Evolutionary conservation across 768 basidiomycete genomes (phyloP), one percentile per base, ranked within the genome.

Genomic region (Suillus subluteus): DNA sequence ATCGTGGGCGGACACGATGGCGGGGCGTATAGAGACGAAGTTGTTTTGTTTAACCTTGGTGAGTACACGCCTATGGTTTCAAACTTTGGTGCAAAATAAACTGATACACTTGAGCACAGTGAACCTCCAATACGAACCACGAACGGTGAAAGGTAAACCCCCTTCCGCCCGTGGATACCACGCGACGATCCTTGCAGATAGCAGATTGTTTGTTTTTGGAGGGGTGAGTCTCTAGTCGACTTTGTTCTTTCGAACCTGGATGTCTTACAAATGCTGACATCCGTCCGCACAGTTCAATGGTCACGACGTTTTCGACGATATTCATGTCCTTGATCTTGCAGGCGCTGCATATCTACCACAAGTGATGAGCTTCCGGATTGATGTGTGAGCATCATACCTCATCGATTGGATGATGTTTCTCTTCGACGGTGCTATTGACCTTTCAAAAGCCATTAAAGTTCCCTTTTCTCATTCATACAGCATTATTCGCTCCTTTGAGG

Each of bases 1-100:
- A 84, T 97, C 63, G 82, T 90, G 54, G 96, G 95, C 0, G 96
- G 96, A 3, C 95, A 97, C 78, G 91, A 96, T 69, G 92, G 93
- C 6, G 77, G 79, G 13, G 81, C 88, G 58, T 98, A 98, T 74
- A 83, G 81, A 41, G 84, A 84, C 2, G 91, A 96, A 13, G 81
- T 97, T 6, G 81, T 94, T 21, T 81, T 94, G 6, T 95, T 95
- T 78, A 96, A 98, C 73, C 88, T 98, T 43, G 92, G 96, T 95
- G 67, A 40, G 79, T 71, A n/a, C 8, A 23, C 32, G 4, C 37
- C 15, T 59, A 41, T 65, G 43, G 44, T 40, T 50, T 21, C 1
- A 11, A 21, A 32, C 6, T 21, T 56, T 3, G 21, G 12, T 35
- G 32, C 32, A 56, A 11, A n/a, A 13, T 0, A 11, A 50, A 48